Base-by-base conservation (phyloP, 1,139 yeast species). In the Candida albicans region DNA sequence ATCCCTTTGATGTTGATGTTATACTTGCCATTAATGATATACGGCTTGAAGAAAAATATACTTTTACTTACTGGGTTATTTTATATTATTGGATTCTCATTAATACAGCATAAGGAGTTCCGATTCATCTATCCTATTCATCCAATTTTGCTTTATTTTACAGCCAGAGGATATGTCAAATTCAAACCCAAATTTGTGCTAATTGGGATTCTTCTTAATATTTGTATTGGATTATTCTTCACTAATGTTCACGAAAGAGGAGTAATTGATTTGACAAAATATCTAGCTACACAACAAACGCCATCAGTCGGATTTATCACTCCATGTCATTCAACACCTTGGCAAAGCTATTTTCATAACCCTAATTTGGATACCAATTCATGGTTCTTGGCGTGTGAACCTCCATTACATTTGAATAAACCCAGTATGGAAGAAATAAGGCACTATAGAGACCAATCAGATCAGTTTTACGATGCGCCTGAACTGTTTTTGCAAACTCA, bases 301-400 rank as follows among this genome's bases (percentile, higher is more conserved):
- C 64, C 73, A 0, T 75, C 86, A 2, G 68, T 90, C 35, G 96
- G 96, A 1, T 85, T 93, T 52, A 62, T 95, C 14, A 88, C 91
- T 59, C 99, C 99, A 0, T 95, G 99, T 56, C 99, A 95, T 61
- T 91, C 98, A 0, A 91, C 98, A 0, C 99, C 99, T 2, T 88
- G 96, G 85, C 96, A 89, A 57, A 80, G 95, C 31, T 82, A 86
- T 56, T 64, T 95, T 35, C 96, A 90, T 56, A 65, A 86, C 22
- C 62, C 67, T 7, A 75, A 73, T 13, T 61, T 79, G 3, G 14
- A n/a, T 18, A 18, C 5, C 14, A 33, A 45, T 1, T 54, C 69
- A 1, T 87, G 96, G 96, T 84, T 85, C 47, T 68, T 95, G 33
- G 82, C 96, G 0, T 95, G 99, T 61, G 95, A 89, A 50, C 99